Evolutionary conservation across 2,329 filamentous ascomycete species (phyloP).

Genomic region (Coniochaeta hoffmannii): DNA sequence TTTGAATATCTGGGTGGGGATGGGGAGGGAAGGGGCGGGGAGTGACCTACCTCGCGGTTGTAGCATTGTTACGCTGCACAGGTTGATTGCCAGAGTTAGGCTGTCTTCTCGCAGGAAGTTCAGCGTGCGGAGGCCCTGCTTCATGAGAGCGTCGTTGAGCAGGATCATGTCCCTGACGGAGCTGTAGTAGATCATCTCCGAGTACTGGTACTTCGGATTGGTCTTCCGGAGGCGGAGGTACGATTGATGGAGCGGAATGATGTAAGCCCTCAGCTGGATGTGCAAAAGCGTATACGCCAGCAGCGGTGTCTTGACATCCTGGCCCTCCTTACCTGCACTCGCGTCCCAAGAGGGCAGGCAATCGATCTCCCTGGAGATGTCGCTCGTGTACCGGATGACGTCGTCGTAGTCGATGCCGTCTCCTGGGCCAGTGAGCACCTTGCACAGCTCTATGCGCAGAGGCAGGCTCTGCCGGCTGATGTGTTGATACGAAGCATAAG

Average conservation of each 20-base stretch:
- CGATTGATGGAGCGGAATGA: slow-evolving; percentile 53
- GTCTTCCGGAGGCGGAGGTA: slow-evolving; percentile 52
- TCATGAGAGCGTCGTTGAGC: slow-evolving; percentile 52
- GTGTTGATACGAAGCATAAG: slow-evolving; percentile 52
- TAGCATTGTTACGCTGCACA: slow-evolving; percentile 53
- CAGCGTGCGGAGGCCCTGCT: slow-evolving; percentile 50
- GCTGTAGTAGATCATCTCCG: slow-evolving; percentile 57
- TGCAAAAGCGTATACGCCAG: slow-evolving; percentile 54
- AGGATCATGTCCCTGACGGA: slow-evolving; percentile 54
- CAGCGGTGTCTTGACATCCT: slow-evolving; percentile 44
- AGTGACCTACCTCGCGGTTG: slow-evolving; percentile 38
- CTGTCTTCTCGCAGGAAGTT: slow-evolving; percentile 55
- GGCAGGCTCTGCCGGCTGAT: slow-evolving; percentile 48
- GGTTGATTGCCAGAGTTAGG: slow-evolving; percentile 52
- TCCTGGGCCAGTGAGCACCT: slow-evolving; percentile 45
- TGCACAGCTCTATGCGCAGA: slow-evolving; percentile 49
- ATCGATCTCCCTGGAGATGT: slow-evolving; percentile 54
- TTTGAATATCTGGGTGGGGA: no score
- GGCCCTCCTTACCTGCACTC: slow-evolving; percentile 24
- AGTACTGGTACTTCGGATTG: slow-evolving; percentile 55
- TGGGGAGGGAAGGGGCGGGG: no score
- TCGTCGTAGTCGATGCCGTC: slow-evolving; percentile 54
- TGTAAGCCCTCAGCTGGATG: slow-evolving; percentile 54
- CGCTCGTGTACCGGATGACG: slow-evolving; percentile 53
- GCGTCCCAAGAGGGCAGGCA: slow-evolving; percentile 50